A percentile compares a stretch with the other conserved stretches of the same genome.
These are phyloP conservation scores for Cladosporium sp. DNA, from an alignment of 2,329 filamentous ascomycete genomes.

Conservation along the genomic window DNA sequence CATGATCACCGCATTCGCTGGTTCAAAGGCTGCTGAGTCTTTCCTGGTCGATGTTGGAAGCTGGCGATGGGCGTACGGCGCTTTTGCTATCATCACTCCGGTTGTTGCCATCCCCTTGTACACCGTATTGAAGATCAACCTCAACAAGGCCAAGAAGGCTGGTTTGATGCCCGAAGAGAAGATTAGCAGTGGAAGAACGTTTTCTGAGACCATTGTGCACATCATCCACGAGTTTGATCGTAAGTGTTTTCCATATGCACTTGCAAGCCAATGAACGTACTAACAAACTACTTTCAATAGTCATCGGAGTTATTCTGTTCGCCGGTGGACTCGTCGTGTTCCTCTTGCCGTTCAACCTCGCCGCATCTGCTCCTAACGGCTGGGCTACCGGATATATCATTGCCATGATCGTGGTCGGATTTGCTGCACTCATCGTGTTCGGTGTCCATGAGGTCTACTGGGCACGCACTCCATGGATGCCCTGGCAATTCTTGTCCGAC, in stretches of 20 bases:
- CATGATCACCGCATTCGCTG: conserved; percentile 22
- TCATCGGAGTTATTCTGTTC: conserved; percentile 59
- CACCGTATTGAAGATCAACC: conserved; percentile 53
- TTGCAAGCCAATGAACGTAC: conserved; percentile 29
- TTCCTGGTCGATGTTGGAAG: conserved; percentile 42
- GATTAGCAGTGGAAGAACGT: conserved; percentile 42
- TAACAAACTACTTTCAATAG: conserved; percentile 44
- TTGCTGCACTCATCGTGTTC: conserved; percentile 34
- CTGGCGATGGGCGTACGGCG: conserved; percentile 66
- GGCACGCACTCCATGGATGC: conserved; percentile 37
- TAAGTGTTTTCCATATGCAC: background rate
- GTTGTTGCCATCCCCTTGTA: conserved; percentile 58
- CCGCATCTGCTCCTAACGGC: conserved; percentile 26
- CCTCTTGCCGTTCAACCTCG: conserved; percentile 61
- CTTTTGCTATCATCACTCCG: conserved; percentile 62
- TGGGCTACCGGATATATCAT: conserved; percentile 38
- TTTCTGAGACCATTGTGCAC: conserved; percentile 44
- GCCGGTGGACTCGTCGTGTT: conserved; percentile 58
- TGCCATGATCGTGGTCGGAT: conserved; percentile 37
- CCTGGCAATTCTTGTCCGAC: conserved; percentile 45
- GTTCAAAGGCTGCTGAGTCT: conserved; percentile 19
- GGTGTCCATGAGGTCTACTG: conserved; percentile 36
- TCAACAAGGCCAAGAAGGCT: conserved; percentile 53
- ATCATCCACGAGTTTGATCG: conserved; percentile 60
- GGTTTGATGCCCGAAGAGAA: conserved; percentile 42